Evolutionary conservation across 116 monocot species (phyloP), one percentile per base, ranked within the genome.

Genomic region (Thalassia testudinum): DNA sequence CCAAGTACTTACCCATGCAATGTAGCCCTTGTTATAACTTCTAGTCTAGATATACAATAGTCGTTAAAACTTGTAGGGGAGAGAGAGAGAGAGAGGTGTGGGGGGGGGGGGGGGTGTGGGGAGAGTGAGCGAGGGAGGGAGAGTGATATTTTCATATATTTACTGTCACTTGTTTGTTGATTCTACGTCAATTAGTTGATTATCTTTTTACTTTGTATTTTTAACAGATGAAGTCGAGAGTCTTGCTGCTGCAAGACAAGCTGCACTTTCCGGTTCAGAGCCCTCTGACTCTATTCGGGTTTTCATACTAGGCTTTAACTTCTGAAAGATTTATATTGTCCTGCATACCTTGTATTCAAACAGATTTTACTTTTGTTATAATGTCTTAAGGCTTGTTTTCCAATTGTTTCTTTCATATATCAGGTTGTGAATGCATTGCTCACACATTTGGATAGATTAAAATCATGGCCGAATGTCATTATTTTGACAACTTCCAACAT

Each of bases 381-480:
- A 5, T 34, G 10, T 34, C 30, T 3, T 34, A 34, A 34, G 10
- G 6, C 30, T 34, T 3, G 30, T 45, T 45, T 6, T 5, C 26
- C 12, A 29, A 28, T 65, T 65, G 25, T 24, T 56, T 34, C 59
- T 49, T 15, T 66, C 10, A 37, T 61, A 29, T 70, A 72, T 62
- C 72, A 97, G 97, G 89, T 89, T 56, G 89, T 97, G 14, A 97
- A 97, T 89, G 97, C 97, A 11, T 71, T 97, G 66, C 81, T 97
- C 25, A 97, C 97, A 70, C 97, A 89, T 62, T 82, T 97, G 97
- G 97, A 97, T 66, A 85, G 65, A 67, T 52, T 97, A 47, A 97
- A 97, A 59, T 78, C 76, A 5, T 85, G 79, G 77, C 85, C 89
- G 53, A 88, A 85, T 67, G 88, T 95, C 34, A 75, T 95, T 52